Conservation (phyloP, 192 early-diverging fungal species). For the Entophlyctis helioformis region DNA sequence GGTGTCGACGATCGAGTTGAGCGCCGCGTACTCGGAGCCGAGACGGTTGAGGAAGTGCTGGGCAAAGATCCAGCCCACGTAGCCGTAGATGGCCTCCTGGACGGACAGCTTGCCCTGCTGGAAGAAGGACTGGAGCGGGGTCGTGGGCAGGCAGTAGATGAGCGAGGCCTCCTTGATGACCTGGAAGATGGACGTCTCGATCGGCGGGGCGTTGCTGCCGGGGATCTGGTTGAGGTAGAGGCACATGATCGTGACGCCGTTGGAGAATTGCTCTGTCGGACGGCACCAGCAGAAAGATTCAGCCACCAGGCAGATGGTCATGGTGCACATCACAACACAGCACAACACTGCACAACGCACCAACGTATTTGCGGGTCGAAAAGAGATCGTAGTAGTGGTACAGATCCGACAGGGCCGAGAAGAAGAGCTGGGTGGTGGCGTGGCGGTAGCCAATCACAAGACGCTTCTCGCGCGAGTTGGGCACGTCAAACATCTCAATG, state of each 20-base stretch:
- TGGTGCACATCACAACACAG: no score
- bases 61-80: conserved; percentile 94
- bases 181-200: conserved; percentile 82
- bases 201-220: conserved; percentile 64
- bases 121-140: conserved; percentile 89
- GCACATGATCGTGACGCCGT: conserved; percentile 89
- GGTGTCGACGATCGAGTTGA: conserved; percentile 71
- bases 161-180: conserved; percentile 95
- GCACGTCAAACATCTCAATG: conserved; percentile 82
- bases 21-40: conserved; percentile 82
- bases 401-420: conserved; percentile 90
- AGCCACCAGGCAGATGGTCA: neutral
- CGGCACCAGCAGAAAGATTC: conserved; percentile 8
- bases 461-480: conserved; percentile 75
- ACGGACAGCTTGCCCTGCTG: conserved; percentile 77
- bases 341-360: conserved; percentile 34
- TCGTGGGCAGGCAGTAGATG: conserved; percentile 91
- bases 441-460: conserved; percentile 85
- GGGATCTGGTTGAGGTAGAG: conserved; percentile 82
- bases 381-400: conserved; percentile 97
- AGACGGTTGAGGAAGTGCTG: conserved; percentile 99
- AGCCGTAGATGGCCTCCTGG: conserved; percentile 92
- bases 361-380: conserved; percentile 94
- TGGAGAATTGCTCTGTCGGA: conserved; percentile 91
- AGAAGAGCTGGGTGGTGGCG: conserved; percentile 83